phyloP scores from a whole-genome alignment of 805 yeast species.

The Wickerhamiella kazuoi region DNA sequence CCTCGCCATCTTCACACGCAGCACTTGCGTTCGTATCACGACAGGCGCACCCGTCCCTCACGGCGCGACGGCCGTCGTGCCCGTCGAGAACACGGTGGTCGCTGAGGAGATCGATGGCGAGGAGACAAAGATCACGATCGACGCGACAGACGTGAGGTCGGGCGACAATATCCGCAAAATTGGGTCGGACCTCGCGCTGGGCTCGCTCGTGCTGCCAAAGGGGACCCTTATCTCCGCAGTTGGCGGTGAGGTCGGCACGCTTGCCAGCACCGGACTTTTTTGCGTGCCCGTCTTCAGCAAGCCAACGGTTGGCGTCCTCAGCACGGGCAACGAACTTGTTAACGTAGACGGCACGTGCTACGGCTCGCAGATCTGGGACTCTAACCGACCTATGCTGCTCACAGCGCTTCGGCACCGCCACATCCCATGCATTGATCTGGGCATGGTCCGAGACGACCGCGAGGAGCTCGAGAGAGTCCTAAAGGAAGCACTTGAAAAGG shows the following conservation, averaged over 20 bases:
- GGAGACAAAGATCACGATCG: constrained; percentile 26
- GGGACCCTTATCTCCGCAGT: constrained; percentile 24
- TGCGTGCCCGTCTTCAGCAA: constrained; percentile 24
- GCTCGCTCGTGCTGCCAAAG: constrained; percentile 22
- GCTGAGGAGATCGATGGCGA: constrained; percentile 26
- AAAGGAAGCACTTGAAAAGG: constrained; percentile 15
- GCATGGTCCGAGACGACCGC: constrained; percentile 29
- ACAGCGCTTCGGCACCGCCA: constrained; percentile 23
- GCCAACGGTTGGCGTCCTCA: constrained; percentile 31
- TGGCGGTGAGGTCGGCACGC: constrained; percentile 35
- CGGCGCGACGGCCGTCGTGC: constrained; percentile 37
- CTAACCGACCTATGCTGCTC: constrained; percentile 32
- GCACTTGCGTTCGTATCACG: constrained; percentile 30
- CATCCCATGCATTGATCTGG: constrained; percentile 28
- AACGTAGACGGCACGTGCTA: constrained; percentile 17
- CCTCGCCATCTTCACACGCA: constrained; percentile 21
- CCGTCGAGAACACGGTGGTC: constrained; percentile 35
- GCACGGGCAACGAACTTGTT: constrained; percentile 36
- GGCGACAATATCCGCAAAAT: constrained; percentile 31
- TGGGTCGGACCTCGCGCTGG: constrained; percentile 32
- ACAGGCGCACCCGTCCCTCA: constrained; percentile 41
- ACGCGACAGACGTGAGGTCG: constrained; percentile 24
- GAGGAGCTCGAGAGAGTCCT: constrained; percentile 17
- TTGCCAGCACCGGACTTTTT: constrained; percentile 30
- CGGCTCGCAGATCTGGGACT: constrained; percentile 33